Evolutionary conservation across 352 stramenopile genomes (phyloP).

Genomic region (Lagenidium giganteum): DNA sequence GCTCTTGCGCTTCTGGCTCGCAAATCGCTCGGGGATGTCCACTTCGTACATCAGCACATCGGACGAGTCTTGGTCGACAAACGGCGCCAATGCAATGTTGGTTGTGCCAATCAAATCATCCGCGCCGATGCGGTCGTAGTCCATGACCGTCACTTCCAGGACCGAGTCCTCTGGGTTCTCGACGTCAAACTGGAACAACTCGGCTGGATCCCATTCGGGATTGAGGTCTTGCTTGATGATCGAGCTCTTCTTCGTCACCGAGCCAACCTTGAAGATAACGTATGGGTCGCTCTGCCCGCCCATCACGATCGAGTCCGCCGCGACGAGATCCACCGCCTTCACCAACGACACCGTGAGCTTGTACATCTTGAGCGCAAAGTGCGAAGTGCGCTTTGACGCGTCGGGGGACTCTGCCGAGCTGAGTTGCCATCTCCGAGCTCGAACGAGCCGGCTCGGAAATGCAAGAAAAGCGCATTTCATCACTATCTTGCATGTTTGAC

Average conservation of each 20-base stretch:
- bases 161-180: constrained; percentile 53
- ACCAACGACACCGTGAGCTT: constrained; percentile 56
- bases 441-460: no score
- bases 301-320: constrained; percentile 62
- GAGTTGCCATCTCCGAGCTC: no score
- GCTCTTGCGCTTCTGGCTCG: constrained; percentile 56
- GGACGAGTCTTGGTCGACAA: constrained; percentile 39
- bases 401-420: no score
- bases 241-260: constrained; percentile 43
- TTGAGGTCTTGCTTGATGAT: constrained; percentile 40
- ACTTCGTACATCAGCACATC: constrained; percentile 54
- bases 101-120: constrained; percentile 53
- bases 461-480: no score
- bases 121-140: constrained; percentile 55
- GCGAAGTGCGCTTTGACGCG: constrained; percentile 73
- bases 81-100: constrained; percentile 43
- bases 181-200: constrained; percentile 61
- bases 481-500: no score
- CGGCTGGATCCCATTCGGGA: constrained; percentile 45
- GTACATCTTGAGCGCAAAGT: constrained; percentile 30
- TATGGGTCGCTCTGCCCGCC: constrained; percentile 77
- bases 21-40: constrained; percentile 42
- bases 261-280: constrained; percentile 53
- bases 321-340: constrained; percentile 37
- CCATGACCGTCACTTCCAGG: constrained; percentile 51